Evolutionary conservation across 192 early-diverging fungal species (phyloP), one percentile per base, ranked within the genome.

Genomic region (Coemansia sp.): DNA sequence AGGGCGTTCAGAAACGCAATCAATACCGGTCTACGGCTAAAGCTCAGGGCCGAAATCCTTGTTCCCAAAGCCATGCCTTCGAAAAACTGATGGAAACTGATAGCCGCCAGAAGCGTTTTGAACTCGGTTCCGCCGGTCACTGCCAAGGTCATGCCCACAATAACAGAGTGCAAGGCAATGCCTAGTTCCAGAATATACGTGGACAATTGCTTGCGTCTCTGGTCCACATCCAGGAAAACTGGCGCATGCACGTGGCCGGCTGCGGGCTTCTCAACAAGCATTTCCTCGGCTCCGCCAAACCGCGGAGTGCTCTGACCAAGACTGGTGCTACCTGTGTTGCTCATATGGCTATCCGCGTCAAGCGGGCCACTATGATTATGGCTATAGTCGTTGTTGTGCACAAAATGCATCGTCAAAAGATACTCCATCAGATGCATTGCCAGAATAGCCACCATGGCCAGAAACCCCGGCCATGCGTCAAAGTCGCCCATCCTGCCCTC

Each of bases 101-200:
- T 71, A 0, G 93, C 92, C 33, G 87, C 78, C 41, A 90, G 68
- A 1, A 94, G 75, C 2, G 81, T 83, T 6, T 71, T 79, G 69
- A 90, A 91, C 33, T 85, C 90, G 3, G 65, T 53, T 33, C 77
- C 81, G 36, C 74, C 76, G 2, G 89, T 88, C 0, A 85, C 86
- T 0, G 83, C 89, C 9, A 92, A 73, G 35, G 91, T 84, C 71
- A 94, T 81, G 28, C 92, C 92, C 28, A 94, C 87, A 15, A 94
- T 87, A 20, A 94, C 75, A 57, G 91, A 92, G 75, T 94, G 92
- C 71, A 90, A 55, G 0, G 90, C 86, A 45, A 94, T 92, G 37
- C 92, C 90, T n/a, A 94, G 78, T 66, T 94, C 92, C 32, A 94
- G 74, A 5, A 92, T 81, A 53, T 89, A 92, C 3, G 90, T 91